Conservation (phyloP, 2,329 filamentous ascomycete genomes). For the Cadophora malorum region DNA sequence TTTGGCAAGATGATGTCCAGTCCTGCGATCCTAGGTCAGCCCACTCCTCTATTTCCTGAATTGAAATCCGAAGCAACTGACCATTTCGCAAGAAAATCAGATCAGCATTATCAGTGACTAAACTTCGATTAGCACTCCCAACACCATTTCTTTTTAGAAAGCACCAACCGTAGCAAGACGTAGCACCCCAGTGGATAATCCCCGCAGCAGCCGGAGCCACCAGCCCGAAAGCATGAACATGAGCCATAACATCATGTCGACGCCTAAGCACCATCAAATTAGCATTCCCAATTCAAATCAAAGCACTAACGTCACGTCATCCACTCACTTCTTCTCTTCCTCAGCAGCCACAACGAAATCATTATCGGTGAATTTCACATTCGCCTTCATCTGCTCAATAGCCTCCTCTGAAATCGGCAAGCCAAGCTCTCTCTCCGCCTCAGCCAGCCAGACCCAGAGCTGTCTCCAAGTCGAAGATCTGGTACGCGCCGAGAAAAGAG, state of each 20-base stretch:
- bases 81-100: slow-evolving; percentile 70
- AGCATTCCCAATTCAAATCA: not conserved
- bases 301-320: not conserved
- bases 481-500: slow-evolving; percentile 79
- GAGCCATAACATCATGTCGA: slow-evolving; percentile 66
- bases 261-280: slow-evolving; percentile 44
- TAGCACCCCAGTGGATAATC: slow-evolving; percentile 74
- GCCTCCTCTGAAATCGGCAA: slow-evolving; percentile 77
- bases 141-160: not conserved
- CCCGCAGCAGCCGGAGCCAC: slow-evolving; percentile 74
- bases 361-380: slow-evolving; percentile 76
- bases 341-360: slow-evolving; percentile 77
- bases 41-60: not conserved
- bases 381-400: slow-evolving; percentile 75
- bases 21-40: slow-evolving; percentile 49
- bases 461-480: slow-evolving; percentile 53
- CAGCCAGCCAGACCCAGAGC: slow-evolving; percentile 84
- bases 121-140: not conserved
- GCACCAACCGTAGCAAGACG: slow-evolving; percentile 35
- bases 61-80: not conserved
- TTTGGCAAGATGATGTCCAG: slow-evolving; percentile 79
- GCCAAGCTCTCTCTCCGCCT: slow-evolving; percentile 82
- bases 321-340: slow-evolving; percentile 71
- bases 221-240: slow-evolving; percentile 77
- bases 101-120: slow-evolving; percentile 68